A percentile compares a stretch with the other conserved stretches of the same genome.
These are phyloP conservation scores for Monilinia vaccinii-corymbosi DNA, from an alignment of 2,329 filamentous ascomycete genomes.

Conservation along the genomic window DNA sequence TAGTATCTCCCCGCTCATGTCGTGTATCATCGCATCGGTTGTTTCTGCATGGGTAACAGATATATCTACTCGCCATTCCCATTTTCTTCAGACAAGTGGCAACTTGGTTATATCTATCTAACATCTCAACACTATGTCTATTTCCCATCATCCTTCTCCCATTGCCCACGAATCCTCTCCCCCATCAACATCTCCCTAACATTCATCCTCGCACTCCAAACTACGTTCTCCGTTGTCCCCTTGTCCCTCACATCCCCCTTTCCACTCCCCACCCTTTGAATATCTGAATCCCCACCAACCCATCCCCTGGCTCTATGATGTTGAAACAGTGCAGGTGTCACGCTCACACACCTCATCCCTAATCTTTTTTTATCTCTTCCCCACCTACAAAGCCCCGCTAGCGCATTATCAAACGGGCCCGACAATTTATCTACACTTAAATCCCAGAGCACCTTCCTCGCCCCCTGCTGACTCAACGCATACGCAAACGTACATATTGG, in stretches of 20 bases:
- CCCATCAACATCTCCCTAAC: constrained; percentile 5
- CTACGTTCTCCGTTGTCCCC: constrained; percentile 6
- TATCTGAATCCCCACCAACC: constrained; percentile 9
- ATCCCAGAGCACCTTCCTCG: constrained; percentile 52
- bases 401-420: constrained; percentile 29
- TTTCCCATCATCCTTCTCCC: background rate
- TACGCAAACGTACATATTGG: constrained; percentile 32
- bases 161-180: constrained; percentile 1
- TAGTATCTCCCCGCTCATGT: no score
- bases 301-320: constrained; percentile 8
- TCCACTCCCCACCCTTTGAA: background rate
- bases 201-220: constrained; percentile 9
- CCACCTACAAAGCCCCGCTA: constrained; percentile 17
- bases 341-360: constrained; percentile 1
- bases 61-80: no score
- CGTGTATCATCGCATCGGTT: no score
- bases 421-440: constrained; percentile 36
- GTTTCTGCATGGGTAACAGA: no score
- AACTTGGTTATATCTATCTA: background rate
- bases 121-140: background rate
- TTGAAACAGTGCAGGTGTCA: constrained; percentile 5
- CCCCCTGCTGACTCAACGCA: constrained; percentile 25
- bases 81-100: no score
- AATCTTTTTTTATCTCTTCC: background rate
- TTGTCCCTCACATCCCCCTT: constrained; percentile 3